Evolutionary conservation across 768 basidiomycete genomes (phyloP), one percentile per base, ranked within the genome.

Genomic region (Chlorophyllum brunneum): DNA sequence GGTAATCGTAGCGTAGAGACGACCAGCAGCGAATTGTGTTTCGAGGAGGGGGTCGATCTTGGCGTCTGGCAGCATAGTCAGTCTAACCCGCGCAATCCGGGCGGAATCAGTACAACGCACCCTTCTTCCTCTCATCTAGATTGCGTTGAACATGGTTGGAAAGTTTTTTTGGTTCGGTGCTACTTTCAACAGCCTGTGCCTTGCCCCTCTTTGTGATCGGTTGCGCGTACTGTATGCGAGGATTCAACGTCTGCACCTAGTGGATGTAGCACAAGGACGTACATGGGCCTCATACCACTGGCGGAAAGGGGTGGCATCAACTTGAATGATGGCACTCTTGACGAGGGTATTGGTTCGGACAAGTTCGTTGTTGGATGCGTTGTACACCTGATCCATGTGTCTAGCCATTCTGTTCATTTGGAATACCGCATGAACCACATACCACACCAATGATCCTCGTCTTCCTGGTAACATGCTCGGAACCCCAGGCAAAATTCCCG

Each of bases 211-310:
- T 93, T 64, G 91, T 89, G 61, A 98, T 83, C 55, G 95, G 92
- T 72, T 90, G 88, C 59, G 89, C 95, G 69, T 98, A 99, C 93
- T 97, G 62, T 23, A 36, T 52, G 43, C 47, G 40, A 16, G 31
- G 5, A 30, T 4, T 48, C 38, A 36, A 3, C 15, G 16, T 7
- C 18, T 30, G 20, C 24, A 33, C 18, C 56, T 34, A 36, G n/a
- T 27, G 6, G 7, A 56, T n/a, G 11, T n/a, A 22, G 37, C 24
- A 40, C 26, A 11, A 23, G 43, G 45, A 85, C 93, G 62, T 71
- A 95, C 93, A 75, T 98, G 95, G 34, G 92, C 77, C 76, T 99
- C 97, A 69, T 98, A 99, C 95, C 95, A 98, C 77, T 98, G 95
- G 61, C 95, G 85, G 91, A 98, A 99, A 57, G 97, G 97, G 27